Evolutionary conservation across 305 asterid species (phyloP).

Genomic region (Caryopteris hybrid): DNA sequence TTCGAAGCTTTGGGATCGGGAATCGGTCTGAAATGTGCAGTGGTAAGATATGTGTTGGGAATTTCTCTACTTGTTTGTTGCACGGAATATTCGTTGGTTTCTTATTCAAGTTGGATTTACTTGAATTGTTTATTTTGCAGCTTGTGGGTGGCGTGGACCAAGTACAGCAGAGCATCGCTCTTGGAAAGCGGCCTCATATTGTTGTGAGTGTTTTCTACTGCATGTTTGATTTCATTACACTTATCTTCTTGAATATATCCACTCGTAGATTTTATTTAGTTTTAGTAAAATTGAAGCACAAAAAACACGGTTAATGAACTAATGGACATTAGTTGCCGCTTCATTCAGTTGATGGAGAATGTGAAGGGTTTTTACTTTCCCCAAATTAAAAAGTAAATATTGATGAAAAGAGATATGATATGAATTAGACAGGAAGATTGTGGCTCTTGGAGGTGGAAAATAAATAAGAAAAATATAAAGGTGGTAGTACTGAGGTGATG

Average conservation of each 20-base stretch:
- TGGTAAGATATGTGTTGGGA: constrained; percentile 25
- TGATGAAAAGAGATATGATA: background rate
- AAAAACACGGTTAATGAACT: background rate
- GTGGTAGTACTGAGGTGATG: too few species aligned
- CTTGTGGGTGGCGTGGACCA: constrained; percentile 86
- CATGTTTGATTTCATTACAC: background rate
- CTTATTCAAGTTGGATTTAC: constrained; percentile 1
- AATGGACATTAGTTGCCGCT: background rate
- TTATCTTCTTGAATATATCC: background rate
- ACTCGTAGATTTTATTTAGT: background rate
- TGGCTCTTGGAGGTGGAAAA: too few species aligned
- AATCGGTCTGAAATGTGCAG: constrained; percentile 72
- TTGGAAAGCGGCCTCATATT: constrained; percentile 83
- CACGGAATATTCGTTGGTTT: background rate
- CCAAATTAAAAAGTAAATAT: background rate
- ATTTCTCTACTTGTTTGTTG: background rate
- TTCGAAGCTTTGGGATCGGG: constrained; percentile 86
- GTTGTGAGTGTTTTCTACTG: constrained; percentile 42
- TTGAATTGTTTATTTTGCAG: constrained; percentile 36
- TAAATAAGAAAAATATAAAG: too few species aligned
- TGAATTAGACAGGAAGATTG: background rate
- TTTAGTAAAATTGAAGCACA: background rate
- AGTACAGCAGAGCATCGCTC: constrained; percentile 72
- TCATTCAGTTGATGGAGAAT: background rate
- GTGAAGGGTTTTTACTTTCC: too few species aligned